phyloP scores from a whole-genome alignment of 495 filamentous ascomycete genomes.

The Cercophora scortea region DNA sequence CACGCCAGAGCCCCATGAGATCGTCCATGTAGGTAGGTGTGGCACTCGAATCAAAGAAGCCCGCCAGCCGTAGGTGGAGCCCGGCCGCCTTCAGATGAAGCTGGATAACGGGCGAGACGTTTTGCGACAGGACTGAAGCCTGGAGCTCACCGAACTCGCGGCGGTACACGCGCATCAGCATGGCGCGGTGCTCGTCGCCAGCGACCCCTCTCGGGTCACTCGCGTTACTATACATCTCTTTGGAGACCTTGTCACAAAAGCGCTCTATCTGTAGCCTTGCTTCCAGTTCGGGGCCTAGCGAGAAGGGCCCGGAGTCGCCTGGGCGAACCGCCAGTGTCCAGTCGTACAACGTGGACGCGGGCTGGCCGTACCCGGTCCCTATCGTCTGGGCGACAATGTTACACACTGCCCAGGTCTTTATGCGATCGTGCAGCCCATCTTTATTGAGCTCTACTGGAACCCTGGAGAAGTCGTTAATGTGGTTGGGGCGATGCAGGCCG shows the following conservation, averaged over 20 bases:
- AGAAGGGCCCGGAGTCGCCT: constrained; percentile 56
- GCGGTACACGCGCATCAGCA: constrained; percentile 54
- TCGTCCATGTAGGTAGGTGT: constrained; percentile 69
- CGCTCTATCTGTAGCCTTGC: constrained; percentile 69
- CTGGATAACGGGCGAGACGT: constrained; percentile 51
- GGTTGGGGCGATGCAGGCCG: constrained; percentile 80
- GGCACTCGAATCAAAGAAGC: constrained; percentile 78
- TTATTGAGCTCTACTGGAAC: constrained; percentile 75
- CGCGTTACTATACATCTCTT: constrained; percentile 73
- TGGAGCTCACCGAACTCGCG: constrained; percentile 49
- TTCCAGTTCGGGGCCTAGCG: constrained; percentile 57
- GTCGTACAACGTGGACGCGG: constrained; percentile 80
- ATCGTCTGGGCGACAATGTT: constrained; percentile 91
- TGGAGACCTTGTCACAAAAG: constrained; percentile 80
- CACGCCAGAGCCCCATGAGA: constrained; percentile 67
- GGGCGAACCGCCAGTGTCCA: constrained; percentile 67
- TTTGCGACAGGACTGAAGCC: constrained; percentile 40
- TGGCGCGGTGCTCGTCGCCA: constrained; percentile 59
- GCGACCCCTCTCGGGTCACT: constrained; percentile 67
- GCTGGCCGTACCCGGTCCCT: constrained; percentile 85
- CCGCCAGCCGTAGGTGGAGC: constrained; percentile 76
- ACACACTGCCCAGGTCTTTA: constrained; percentile 85
- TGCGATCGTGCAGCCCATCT: constrained; percentile 76
- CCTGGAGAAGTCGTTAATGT: constrained; percentile 84
- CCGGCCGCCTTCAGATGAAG: constrained; percentile 72